A percentile compares a stretch with the other conserved stretches of the same genome.
phyloP scores from a whole-genome alignment of 2,329 filamentous ascomycete genomes.

The Gliomastix tumulicola region DNA sequence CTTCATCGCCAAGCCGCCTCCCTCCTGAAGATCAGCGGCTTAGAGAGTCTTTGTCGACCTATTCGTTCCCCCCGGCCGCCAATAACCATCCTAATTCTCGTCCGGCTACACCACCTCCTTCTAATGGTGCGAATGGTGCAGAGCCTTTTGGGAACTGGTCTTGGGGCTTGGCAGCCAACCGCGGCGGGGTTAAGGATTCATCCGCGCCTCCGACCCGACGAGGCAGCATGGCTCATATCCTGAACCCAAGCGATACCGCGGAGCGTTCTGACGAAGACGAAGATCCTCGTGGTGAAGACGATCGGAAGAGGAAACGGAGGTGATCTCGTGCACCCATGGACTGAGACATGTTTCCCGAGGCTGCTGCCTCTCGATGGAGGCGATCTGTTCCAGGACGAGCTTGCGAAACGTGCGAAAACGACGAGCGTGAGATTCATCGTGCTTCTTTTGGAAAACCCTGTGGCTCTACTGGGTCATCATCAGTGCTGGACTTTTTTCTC shows the following conservation, averaged over 20 bases:
- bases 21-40: slow-evolving; percentile 47
- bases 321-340: slow-evolving; percentile 22
- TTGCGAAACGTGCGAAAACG: no score
- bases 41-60: slow-evolving; percentile 49
- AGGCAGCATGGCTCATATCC: slow-evolving; percentile 56
- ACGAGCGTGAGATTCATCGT: no score
- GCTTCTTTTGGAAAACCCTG: no score
- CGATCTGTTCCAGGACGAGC: no score
- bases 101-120: slow-evolving; percentile 46
- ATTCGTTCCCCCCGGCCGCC: slow-evolving; percentile 39
- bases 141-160: slow-evolving; percentile 50
- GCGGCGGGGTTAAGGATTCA: slow-evolving; percentile 43
- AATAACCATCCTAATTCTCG: slow-evolving; percentile 40
- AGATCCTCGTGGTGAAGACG: slow-evolving; percentile 47
- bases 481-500: no score
- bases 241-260: slow-evolving; percentile 52
- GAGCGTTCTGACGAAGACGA: slow-evolving; percentile 51
- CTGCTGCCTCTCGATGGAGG: no score
- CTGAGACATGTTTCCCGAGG: not conserved
- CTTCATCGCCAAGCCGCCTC: slow-evolving; percentile 44
- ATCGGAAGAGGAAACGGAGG: slow-evolving; percentile 56
- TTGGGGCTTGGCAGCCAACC: slow-evolving; percentile 41
- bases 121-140: slow-evolving; percentile 24
- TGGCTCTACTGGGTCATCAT: no score
- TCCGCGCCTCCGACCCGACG: slow-evolving; percentile 50